Base-by-base conservation (phyloP, 306 rosid species). In the Trichosanthes truncata region DNA sequence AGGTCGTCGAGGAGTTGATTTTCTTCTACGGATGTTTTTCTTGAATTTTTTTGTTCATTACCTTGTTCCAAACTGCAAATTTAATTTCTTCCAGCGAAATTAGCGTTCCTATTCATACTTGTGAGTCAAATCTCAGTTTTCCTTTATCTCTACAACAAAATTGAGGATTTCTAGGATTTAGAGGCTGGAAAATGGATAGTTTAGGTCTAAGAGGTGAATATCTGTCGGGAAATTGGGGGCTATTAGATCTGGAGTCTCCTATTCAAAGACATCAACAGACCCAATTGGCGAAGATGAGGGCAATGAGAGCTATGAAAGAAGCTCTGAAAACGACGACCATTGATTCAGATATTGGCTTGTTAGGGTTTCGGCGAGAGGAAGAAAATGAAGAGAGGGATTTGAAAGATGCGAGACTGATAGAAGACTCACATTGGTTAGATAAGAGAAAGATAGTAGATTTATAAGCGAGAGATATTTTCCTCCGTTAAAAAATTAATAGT, bases 171-270 rank as follows among this genome's bases (percentile, higher is more conserved):
- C 79, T 83, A 82, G 85, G 84, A 82, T 81, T 86, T 55, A 78
- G 60, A 66, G 77, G 33, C 84, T 81, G 61, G 40, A 60, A 49
- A 78, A 94, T 94, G 98, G 92, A 91, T 53, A 63, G 83, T 83
- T 90, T 96, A 0, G 93, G 90, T 83, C 82, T 92, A 80, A 94
- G 97, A 76, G 86, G 92, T 72, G 91, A 94, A 20, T 88, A 89
- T 89, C 78, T 91, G 81, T 69, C 93, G 1, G 86, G 92, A 11
- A 56, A 78, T 82, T 90, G 93, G 73, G 94, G 87, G 35, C 60
- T 90, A 41, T 68, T 90, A 83, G 95, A 94, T 86, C 80, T 94
- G 13, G 93, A 89, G 53, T 83, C 90, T 14, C 78, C 95, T 1
- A 82, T 90, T 69, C 87, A 83, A 20, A 82, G 90, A 56, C 88